Evolutionary conservation across 805 yeast genomes (phyloP).

Genomic region (Cyberlindnera subsufficiens): DNA sequence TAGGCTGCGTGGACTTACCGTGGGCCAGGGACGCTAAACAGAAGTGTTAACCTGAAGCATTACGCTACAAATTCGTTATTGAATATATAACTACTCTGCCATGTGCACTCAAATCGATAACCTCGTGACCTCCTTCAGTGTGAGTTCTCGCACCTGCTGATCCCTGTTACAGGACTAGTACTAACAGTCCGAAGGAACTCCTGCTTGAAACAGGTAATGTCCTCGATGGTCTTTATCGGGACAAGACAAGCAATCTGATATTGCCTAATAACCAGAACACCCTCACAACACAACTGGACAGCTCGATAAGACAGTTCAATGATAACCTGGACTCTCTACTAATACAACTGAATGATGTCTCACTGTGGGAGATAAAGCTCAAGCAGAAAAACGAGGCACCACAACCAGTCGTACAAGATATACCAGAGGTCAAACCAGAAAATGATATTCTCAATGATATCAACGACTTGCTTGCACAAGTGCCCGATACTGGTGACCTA

Average conservation of each 20-base stretch:
- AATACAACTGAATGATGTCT: slow-evolving; percentile 21
- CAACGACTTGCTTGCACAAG: slow-evolving; percentile 22
- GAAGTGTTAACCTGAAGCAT: no score
- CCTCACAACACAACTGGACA: slow-evolving; percentile 6
- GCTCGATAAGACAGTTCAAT: slow-evolving; percentile 16
- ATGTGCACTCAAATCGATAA: background rate
- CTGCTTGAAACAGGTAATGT: slow-evolving; percentile 18
- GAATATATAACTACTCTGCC: no score
- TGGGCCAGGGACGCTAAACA: background rate
- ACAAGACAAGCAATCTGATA: slow-evolving; percentile 18
- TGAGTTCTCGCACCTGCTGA: background rate
- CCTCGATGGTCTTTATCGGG: slow-evolving; percentile 18
- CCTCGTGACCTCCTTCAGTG: background rate
- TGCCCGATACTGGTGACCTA: slow-evolving; percentile 27
- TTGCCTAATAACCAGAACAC: slow-evolving; percentile 15
- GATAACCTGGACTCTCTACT: slow-evolving; percentile 15
- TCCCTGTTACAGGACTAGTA: background rate
- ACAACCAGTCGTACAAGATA: slow-evolving; percentile 7
- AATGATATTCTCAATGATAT: slow-evolving; percentile 22
- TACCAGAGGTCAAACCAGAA: slow-evolving; percentile 1
- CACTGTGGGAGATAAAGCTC: slow-evolving; percentile 14
- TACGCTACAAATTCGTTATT: background rate
- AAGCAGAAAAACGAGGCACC: slow-evolving; percentile 13
- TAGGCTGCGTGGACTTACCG: no score
- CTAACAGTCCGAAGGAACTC: slow-evolving; percentile 15